Conservation (phyloP, 805 yeast genomes). For the Nakazawaea siamensis region DNA sequence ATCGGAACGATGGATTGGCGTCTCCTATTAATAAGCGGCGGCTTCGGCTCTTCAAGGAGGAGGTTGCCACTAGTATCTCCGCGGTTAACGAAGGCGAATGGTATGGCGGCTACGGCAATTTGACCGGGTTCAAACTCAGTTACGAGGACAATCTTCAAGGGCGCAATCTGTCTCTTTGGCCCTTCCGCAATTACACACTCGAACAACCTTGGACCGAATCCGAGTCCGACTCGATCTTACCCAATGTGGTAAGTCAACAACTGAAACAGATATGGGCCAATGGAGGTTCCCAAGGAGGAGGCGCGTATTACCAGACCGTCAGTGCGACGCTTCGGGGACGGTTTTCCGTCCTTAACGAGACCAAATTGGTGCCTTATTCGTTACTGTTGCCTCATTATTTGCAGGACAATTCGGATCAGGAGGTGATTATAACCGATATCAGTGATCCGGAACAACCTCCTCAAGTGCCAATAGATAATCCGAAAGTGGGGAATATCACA, state of each 20-base stretch:
- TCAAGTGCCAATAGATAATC: no score
- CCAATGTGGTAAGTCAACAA: slow-evolving; percentile 40
- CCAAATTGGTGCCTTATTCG: slow-evolving; percentile 15
- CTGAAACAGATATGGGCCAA: slow-evolving; percentile 47
- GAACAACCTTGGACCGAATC: slow-evolving; percentile 35
- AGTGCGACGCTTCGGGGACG: slow-evolving; percentile 39
- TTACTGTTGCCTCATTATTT: slow-evolving; percentile 24
- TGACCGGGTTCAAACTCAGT: slow-evolving; percentile 65
- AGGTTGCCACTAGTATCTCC: slow-evolving; percentile 21
- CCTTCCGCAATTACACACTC: slow-evolving; percentile 29
- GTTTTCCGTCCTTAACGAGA: slow-evolving; percentile 19
- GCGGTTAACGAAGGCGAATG: slow-evolving; percentile 31
- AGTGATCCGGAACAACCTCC: no score
- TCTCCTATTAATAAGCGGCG: slow-evolving; percentile 16
- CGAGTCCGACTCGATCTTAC: slow-evolving; percentile 49
- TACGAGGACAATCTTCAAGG: slow-evolving; percentile 48
- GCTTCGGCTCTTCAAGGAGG: slow-evolving; percentile 27
- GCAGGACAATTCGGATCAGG: neutral
- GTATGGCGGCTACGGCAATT: slow-evolving; percentile 51
- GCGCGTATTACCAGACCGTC: slow-evolving; percentile 32
- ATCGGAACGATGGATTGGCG: slow-evolving; percentile 6
- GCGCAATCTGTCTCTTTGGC: slow-evolving; percentile 44
- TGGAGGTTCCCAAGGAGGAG: neutral
- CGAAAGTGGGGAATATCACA: slow-evolving; percentile 15
- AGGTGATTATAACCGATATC: no score